These are phyloP conservation scores for Talaromyces sp. DNA, from an alignment of 2,329 filamentous ascomycete species.

Conservation along the genomic window DNA sequence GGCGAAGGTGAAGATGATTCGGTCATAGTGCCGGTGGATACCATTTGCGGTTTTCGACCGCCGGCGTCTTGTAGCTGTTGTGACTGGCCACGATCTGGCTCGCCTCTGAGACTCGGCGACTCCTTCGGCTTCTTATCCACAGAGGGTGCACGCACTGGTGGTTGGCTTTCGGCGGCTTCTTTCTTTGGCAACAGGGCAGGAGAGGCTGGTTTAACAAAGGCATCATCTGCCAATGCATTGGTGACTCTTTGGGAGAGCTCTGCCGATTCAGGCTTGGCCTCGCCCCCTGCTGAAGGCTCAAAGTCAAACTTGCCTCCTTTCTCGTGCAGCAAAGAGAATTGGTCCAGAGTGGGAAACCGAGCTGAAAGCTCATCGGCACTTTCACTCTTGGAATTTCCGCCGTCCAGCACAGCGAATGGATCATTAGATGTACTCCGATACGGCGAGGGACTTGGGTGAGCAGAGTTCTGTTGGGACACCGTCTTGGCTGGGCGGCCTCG, in stretches of 20 bases:
- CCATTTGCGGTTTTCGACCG: conserved; percentile 44
- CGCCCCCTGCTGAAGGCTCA: conserved; percentile 47
- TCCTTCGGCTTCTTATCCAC: conserved; percentile 18
- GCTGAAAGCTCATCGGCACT: conserved; percentile 74
- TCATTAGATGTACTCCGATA: conserved; percentile 60
- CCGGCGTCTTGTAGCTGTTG: conserved; percentile 33
- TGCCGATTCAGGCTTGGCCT: conserved; percentile 39
- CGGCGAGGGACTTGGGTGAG: conserved; percentile 62
- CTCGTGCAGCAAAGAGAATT: conserved; percentile 87
- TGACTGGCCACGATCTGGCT: conserved; percentile 21
- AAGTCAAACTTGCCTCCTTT: conserved; percentile 81
- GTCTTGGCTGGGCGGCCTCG: conserved; percentile 66
- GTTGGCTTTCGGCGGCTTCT: conserved; percentile 19
- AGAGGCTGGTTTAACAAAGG: conserved; percentile 55
- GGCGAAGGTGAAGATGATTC: conserved; percentile 35
- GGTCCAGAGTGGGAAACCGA: conserved; percentile 84
- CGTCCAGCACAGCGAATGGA: conserved; percentile 86
- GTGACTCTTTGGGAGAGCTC: conserved; percentile 63
- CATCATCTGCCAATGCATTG: conserved; percentile 76
- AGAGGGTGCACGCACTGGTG: conserved; percentile 16
- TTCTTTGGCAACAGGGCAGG: conserved; percentile 23
- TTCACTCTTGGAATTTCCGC: conserved; percentile 48
- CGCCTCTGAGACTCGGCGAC: conserved; percentile 19
- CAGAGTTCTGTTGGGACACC: conserved; percentile 41
- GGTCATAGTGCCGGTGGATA: conserved; percentile 79